Evolutionary conservation across 495 filamentous ascomycete genomes (phyloP).

Genomic region (Daldinia childiae): DNA sequence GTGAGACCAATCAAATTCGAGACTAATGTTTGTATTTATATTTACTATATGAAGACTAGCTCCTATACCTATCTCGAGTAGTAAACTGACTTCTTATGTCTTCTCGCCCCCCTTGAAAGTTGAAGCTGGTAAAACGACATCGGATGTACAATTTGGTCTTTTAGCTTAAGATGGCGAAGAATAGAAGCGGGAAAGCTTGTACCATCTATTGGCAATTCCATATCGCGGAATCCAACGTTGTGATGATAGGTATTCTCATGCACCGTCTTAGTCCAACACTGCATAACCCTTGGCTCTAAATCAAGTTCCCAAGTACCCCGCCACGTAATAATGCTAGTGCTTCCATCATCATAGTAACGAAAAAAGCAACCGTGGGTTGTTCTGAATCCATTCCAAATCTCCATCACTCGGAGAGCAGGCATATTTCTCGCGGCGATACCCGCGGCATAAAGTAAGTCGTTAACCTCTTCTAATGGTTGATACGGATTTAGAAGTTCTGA

Average conservation of each 20-base stretch:
- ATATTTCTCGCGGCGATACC: slow-evolving; percentile 9
- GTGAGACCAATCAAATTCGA: neutral
- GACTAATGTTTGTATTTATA: neutral
- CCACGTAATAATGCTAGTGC: slow-evolving; percentile 2
- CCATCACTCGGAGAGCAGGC: slow-evolving; percentile 1
- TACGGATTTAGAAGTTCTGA: neutral
- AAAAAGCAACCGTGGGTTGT: neutral
- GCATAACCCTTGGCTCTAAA: slow-evolving; percentile 7
- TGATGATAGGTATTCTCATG: neutral
- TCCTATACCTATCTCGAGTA: neutral
- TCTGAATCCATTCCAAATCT: slow-evolving; percentile 6
- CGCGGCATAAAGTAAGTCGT: neutral
- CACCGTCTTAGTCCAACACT: slow-evolving; percentile 8
- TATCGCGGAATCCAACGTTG: neutral
- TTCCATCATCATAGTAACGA: slow-evolving; percentile 12
- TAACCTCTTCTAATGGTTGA: neutral
- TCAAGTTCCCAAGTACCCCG: slow-evolving; percentile 4
- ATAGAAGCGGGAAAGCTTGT: slow-evolving; percentile 13
- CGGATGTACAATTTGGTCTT: slow-evolving; percentile 3
- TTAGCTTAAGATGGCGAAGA: slow-evolving; percentile 12
- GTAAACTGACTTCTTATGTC: neutral
- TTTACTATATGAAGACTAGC: neutral
- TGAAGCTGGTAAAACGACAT: slow-evolving; percentile 3
- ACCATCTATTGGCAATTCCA: neutral
- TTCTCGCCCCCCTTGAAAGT: neutral